Evolutionary conservation across 768 basidiomycete species (phyloP).

Genomic region (Mycena venus): DNA sequence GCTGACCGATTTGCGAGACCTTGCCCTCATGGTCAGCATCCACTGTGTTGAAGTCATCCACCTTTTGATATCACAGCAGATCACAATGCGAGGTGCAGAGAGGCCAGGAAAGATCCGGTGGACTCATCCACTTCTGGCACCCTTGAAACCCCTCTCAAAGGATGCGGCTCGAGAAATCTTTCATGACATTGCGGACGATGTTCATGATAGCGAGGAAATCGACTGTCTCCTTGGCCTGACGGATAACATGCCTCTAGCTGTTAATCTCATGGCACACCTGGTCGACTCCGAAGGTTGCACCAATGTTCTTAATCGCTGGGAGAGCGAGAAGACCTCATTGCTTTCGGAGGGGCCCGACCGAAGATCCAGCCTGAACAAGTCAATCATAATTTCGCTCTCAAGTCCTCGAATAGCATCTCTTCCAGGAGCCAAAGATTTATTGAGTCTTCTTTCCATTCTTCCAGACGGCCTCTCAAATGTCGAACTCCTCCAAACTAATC

Average conservation of each 20-base stretch:
- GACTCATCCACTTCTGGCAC: neutral
- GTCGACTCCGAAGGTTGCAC: too few relatives aligned
- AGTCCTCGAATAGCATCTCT: slow-evolving; percentile 11
- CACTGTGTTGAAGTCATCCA: neutral
- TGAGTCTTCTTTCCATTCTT: too few relatives aligned
- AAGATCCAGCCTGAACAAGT: slow-evolving; percentile 8
- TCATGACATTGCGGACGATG: neutral
- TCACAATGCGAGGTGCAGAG: slow-evolving; percentile 4
- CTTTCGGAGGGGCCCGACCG: slow-evolving; percentile 15
- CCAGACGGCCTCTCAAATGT: slow-evolving; percentile 14
- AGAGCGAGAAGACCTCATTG: too few relatives aligned
- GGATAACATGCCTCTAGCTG: too few relatives aligned
- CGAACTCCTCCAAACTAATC: slow-evolving; percentile 2
- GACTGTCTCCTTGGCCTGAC: neutral
- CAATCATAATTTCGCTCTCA: slow-evolving; percentile 7
- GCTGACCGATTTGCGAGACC: neutral
- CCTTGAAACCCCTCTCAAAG: neutral
- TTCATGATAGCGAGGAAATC: neutral
- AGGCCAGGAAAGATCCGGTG: neutral
- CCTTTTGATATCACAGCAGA: neutral
- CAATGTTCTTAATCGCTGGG: too few relatives aligned
- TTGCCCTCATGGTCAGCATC: neutral
- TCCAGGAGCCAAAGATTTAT: neutral
- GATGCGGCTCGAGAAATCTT: neutral
- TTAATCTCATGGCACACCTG: too few relatives aligned